A percentile compares a stretch with the other conserved stretches of the same genome.
phyloP scores from a whole-genome alignment of 306 rosid species.

The Cicer arietinum region DNA sequence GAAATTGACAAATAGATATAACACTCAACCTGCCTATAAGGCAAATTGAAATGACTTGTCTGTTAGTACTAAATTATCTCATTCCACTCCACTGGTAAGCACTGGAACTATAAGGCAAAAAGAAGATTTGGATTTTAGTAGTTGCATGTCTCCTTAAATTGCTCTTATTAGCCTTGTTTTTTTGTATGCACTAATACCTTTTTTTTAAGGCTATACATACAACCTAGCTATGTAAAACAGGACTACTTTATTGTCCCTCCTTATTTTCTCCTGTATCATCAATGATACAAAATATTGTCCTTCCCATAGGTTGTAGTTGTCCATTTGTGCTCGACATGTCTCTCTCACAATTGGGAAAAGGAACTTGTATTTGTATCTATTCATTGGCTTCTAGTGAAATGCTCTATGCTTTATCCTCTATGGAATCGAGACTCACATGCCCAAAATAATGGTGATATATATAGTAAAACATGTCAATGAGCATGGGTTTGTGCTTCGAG shows the following conservation, averaged over 20 bases:
- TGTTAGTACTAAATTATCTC: conserved; percentile 41
- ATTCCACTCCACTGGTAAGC: conserved; percentile 53
- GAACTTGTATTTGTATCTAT: conserved; percentile 40
- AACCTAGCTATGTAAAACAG: conserved; percentile 14
- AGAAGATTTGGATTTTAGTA: conserved; percentile 58
- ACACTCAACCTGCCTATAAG: conserved; percentile 37
- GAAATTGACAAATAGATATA: conserved; percentile 58
- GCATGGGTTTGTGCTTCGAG: conserved; percentile 33
- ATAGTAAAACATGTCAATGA: conserved; percentile 11
- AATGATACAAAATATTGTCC: conserved; percentile 44
- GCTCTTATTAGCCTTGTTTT: conserved; percentile 60
- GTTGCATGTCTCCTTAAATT: conserved; percentile 55
- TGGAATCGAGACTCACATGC: conserved; percentile 66
- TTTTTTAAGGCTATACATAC: conserved; percentile 33
- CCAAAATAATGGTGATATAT: conserved; percentile 33
- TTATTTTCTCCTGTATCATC: conserved; percentile 42
- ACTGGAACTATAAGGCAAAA: conserved; percentile 48
- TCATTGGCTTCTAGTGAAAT: conserved; percentile 56
- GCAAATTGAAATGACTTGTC: conserved; percentile 50
- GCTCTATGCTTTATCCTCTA: conserved; percentile 48
- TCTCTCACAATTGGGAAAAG: conserved; percentile 47
- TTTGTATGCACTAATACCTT: conserved; percentile 42
- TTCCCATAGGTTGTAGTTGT: conserved; percentile 50
- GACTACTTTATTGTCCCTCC: conserved; percentile 50
- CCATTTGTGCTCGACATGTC: conserved; percentile 63